Conservation (phyloP, 2,329 filamentous ascomycete species). For the Penicillium sp. region DNA sequence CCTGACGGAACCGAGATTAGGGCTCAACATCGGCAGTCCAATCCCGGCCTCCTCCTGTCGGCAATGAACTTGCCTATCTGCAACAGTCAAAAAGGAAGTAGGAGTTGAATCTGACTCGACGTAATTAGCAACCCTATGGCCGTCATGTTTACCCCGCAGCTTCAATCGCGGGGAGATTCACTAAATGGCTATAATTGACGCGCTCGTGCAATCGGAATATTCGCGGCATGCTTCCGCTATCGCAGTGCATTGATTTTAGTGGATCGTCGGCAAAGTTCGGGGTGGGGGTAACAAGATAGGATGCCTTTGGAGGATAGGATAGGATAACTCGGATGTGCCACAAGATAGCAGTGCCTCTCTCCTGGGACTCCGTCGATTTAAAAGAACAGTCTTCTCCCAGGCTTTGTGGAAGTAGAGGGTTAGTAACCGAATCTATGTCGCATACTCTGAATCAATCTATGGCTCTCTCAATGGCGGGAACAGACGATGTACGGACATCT, state of each 20-base stretch:
- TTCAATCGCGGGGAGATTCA: constrained; percentile 19
- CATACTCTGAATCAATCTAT: constrained; percentile 6
- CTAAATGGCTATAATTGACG: not conserved
- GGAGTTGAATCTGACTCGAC: not conserved
- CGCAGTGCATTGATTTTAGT: not conserved
- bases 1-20: constrained; percentile 7
- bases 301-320: not conserved
- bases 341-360: not conserved
- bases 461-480: constrained; percentile 10
- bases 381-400: not conserved
- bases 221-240: constrained; percentile 1
- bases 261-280: constrained; percentile 7
- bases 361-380: not conserved
- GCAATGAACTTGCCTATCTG: constrained; percentile 10
- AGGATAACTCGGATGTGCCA: constrained; percentile 8
- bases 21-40: constrained; percentile 12
- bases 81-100: not conserved
- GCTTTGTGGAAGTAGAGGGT: not conserved
- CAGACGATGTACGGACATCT: constrained; percentile 22
- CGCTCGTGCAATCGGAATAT: constrained; percentile 7
- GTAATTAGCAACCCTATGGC: constrained; percentile 2
- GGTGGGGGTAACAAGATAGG: not conserved
- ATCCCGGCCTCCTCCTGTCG: constrained; percentile 10
- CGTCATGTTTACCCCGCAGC: constrained; percentile 19
- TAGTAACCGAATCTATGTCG: not conserved